Base-by-base conservation (phyloP, 148 eudicot genomes). In the Rhododendron vialii region DNA sequence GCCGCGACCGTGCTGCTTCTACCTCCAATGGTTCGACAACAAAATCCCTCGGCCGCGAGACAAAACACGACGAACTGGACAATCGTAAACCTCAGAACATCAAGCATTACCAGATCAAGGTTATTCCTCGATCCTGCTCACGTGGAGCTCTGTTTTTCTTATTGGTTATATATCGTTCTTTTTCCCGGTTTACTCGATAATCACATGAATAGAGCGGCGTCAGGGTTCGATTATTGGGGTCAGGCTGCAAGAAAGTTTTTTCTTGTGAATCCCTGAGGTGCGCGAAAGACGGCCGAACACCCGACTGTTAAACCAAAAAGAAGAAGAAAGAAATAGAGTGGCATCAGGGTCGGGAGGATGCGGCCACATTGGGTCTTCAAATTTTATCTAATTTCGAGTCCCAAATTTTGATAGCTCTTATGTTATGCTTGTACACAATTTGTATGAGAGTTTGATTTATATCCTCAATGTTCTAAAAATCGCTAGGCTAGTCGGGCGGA, bases 21-120 rank as follows among this genome's bases (percentile, higher is more conserved):
- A 38, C 75, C 65, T 69, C 90, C 35, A 78, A 24, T 4, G 81
- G 20, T 47, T 82, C 85, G 4, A 11, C 87, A 13, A 7, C 83
- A 3, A 86, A 78, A 47, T 78, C 87, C 47, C 80, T 14, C 17
- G 85, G 80, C 26, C 74, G 26, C 28, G 88, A 36, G 35, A 78
- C 71, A 63, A 65, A 51, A 61, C 82, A 82, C 17, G 88, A 78
- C 38, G 84, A 86, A 53, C 86, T 80, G 5, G n/a, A n/a, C 78
- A 63, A 84, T 24, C 74, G n/a, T 48, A 84, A 88, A 53, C 92
- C 93, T 61, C 93, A 89, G 35, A 65, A 83, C 43, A 47, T 89
- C 85, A 96, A 93, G 59, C 98, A 89, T 89, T 96, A 92, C 88
- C 98, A 96, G 86, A 88, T 92, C 80, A 94, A 94, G 98, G 98